Evolutionary conservation across 495 filamentous ascomycete genomes (phyloP), one percentile per base, ranked within the genome.

Genomic region (Amniculicola lignicola): DNA sequence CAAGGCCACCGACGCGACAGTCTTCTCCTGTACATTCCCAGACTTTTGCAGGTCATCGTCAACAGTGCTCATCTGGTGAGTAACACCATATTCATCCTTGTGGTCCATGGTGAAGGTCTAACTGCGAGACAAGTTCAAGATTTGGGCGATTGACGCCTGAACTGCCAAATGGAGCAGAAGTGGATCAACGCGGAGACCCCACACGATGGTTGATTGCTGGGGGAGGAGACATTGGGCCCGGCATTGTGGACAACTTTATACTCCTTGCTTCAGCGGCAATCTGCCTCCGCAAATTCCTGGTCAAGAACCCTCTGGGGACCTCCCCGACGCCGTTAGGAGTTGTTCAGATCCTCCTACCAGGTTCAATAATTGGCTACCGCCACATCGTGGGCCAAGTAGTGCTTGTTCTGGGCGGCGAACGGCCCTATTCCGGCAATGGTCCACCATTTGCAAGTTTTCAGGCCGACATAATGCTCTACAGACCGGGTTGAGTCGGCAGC

Each of bases 1-100:
- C 21, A 51, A 28, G 35, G 69, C 70, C 11, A 70, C 72, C 41
- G 67, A 70, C 2, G 72, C 66, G 15, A 67, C 55, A 37, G 54
- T 59, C 1, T 35, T 39, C 22, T 54, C 48, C 21, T 42, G 45
- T 19, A 54, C 55, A 39, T 25, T 7, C 7, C 37, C 27, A 4
- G 23, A 29, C 33, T 59, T 59, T 15, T 59, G 24, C 36, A 48
- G 2, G 38, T 19, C 39, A 37, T 51, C 35, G 3, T 59, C 49
- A 33, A 53, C 37, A 33, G 23, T 18, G 24, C 29, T 51, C 11
- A 36, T 4, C 21, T 25, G 47, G 15, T 51, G 47, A 5, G 29
- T 51, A 25, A 22, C 21, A 27, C 15, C 14, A 19, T 51, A 24
- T 15, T 51, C 29, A 21, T 51, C 33, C 16, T 48, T 36, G n/a